Evolutionary conservation across 805 yeast species (phyloP), one percentile per base, ranked within the genome.

Genomic region (Wickerhamomyces bovis): DNA sequence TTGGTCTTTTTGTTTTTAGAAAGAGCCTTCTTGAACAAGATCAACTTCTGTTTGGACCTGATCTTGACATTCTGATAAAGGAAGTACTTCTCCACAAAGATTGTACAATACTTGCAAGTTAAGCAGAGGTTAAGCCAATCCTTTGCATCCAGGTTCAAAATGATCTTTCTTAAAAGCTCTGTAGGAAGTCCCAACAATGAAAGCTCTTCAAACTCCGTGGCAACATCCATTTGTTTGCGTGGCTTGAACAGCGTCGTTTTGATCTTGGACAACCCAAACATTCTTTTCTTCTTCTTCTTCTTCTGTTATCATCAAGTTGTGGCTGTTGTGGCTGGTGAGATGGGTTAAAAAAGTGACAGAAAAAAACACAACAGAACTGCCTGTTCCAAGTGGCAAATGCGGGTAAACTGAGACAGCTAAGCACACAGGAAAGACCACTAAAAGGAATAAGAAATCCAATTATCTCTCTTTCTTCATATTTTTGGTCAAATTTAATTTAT

Each of bases 101-200:
- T 52, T 47, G 66, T 60, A 52, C 73, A 61, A 43, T 66, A 68
- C 36, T 58, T 55, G 55, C 78, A 73, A 6, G 66, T 61, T 5
- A 64, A 51, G 3, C 73, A 63, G 5, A 71, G 42, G 7, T 40
- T 47, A 4, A 67, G 44, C 44, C 66, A 55, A 16, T 60, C 62
- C 10, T 48, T 42, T 11, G 43, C 33, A 4, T 47, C 51, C n/a
- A 69, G 53, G 39, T 57, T 49, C 11, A 53, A 49, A 23, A 74
- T 61, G 21, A 74, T 63, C 35, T 60, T 57, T n/a, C 64, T 47
- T 2, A 75, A 47, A 8, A 75, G 56, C 51, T 75, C 80, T n/a
- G 57, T 53, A 8, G 80, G 79, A 2, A 74, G 57, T 11, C 72
- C 69, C 46, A 65, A 58, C 2, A 75, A 33, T 36, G 73, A 72